Conservation (phyloP, 192 early-diverging fungal genomes). For the Coemansia guatemalensis region DNA sequence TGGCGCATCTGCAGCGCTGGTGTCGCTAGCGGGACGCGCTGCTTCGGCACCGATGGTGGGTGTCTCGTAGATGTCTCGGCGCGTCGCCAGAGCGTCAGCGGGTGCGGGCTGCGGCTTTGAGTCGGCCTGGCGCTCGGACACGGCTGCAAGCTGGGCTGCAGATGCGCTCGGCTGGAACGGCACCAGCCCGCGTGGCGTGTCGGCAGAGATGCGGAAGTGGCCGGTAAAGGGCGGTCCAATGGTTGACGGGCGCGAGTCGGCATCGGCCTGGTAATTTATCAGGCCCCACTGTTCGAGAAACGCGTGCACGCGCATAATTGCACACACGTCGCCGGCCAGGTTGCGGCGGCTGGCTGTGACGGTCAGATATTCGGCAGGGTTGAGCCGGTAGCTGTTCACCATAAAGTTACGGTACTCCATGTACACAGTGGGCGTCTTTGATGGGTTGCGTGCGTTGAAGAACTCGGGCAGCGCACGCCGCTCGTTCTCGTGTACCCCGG, state of each 20-base stretch:
- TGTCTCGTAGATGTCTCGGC: slow-evolving; percentile 60
- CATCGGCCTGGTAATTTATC: slow-evolving; percentile 98
- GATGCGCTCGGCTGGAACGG: slow-evolving; percentile 73
- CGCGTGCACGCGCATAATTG: slow-evolving; percentile 97
- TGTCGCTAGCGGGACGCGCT: slow-evolving; percentile 50
- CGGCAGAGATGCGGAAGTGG: slow-evolving; percentile 95
- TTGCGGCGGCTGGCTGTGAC: slow-evolving; percentile 97
- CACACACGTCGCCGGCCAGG: slow-evolving; percentile 97
- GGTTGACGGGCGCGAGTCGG: slow-evolving; percentile 85
- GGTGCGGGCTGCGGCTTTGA: slow-evolving; percentile 16
- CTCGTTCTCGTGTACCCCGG: slow-evolving; percentile 83
- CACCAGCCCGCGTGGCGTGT: slow-evolving; percentile 89
- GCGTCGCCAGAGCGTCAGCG: slow-evolving; percentile 52
- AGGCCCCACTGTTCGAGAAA: slow-evolving; percentile 99
- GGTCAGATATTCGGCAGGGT: slow-evolving; percentile 94
- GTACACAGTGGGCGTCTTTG: slow-evolving; percentile 90
- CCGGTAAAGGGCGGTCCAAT: slow-evolving; percentile 95
- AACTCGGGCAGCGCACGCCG: slow-evolving; percentile 91
- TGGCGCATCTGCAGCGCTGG: slow-evolving; percentile 18
- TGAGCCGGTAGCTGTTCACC: slow-evolving; percentile 95
- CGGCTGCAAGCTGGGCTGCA: slow-evolving; percentile 22
- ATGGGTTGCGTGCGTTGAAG: slow-evolving; percentile 89
- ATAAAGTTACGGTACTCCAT: slow-evolving; percentile 98
- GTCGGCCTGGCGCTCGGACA: not conserved
- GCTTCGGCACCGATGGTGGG: slow-evolving; percentile 34